Base-by-base conservation (phyloP, 768 basidiomycete species). In the Paxillus involutus region DNA sequence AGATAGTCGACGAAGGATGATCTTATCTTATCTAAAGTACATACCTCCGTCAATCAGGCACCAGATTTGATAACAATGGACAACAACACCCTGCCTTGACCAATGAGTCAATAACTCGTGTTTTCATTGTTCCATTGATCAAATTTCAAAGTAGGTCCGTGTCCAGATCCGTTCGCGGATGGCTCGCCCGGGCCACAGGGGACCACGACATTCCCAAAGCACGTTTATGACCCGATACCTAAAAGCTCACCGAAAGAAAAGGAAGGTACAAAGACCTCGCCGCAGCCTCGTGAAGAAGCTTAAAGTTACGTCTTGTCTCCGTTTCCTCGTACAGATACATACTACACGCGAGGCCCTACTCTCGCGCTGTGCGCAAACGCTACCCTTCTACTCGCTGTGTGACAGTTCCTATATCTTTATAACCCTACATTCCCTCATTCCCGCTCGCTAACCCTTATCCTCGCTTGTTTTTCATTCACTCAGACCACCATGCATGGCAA, bases 251-350 rank as follows among this genome's bases (percentile, higher is more conserved):
- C 30, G 12, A 39, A 13, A 10, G 40, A 39, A 29, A 14, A 29
- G 40, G 21, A 24, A 42, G 26, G 29, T 45, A 41, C 42, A 35
- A 21, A 51, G 40, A 29, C 49, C 57, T 51, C 64, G 59, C 46
- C 41, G 44, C 33, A 40, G 9, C 64, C 66, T 59, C 60, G 57
- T 56, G 53, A 46, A 44, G 48, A 59, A 52, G 56, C 46, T 44
- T 51, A 44, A 61, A 26, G 26, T 26, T 59, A 43, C 57, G 46
- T 59, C 37, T 19, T 56, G 51, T 49, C 55, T 46, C 59, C 52
- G 44, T 49, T 30, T 35, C 21, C 51, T 39, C 36, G 12, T n/a
- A 36, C 41, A 43, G 16, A 47, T 37, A 29, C 13, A 47, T 37
- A 29, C 13, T 33, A 29, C 52, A 37, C 41, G 32, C 39, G 35